These are phyloP conservation scores for Carpinus fangiana DNA, from an alignment of 306 rosid genomes.

Conservation along the genomic window DNA sequence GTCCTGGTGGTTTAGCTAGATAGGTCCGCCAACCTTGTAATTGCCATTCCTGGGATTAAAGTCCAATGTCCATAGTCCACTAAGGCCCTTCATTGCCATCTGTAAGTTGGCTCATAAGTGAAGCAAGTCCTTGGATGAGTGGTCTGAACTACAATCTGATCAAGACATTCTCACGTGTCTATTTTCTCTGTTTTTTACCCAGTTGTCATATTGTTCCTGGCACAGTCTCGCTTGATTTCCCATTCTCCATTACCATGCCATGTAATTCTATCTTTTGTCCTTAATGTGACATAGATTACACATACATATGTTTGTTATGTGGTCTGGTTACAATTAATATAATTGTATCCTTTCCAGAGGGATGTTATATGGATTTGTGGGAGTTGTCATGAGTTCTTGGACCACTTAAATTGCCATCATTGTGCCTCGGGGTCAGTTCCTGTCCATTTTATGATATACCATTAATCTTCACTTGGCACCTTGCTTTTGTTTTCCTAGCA, in stretches of 20 bases:
- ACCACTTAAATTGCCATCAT: neutral
- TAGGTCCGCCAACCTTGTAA: neutral
- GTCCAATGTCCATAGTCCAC: neutral
- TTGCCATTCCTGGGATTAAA: neutral
- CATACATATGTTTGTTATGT: neutral
- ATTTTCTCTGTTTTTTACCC: no score
- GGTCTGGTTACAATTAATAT: neutral
- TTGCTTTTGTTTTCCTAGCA: constrained; percentile 15
- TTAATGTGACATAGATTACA: neutral
- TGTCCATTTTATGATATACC: constrained; percentile 1
- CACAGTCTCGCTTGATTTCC: neutral
- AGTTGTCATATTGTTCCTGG: neutral
- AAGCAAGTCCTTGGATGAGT: neutral
- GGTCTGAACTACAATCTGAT: neutral
- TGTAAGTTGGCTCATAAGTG: neutral
- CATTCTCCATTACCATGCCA: neutral
- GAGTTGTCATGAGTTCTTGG: constrained; percentile 1
- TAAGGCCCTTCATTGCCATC: neutral
- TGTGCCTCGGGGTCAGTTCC: neutral
- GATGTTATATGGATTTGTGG: constrained; percentile 1
- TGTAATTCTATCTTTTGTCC: neutral
- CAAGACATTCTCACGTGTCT: neutral
- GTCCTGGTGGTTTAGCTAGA: neutral
- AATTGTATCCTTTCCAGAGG: neutral
- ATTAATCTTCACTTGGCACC: constrained; percentile 17